Evolutionary conservation across 805 yeast species (phyloP), one percentile per base, ranked within the genome.

Genomic region (Suhomyces xylopsoci): DNA sequence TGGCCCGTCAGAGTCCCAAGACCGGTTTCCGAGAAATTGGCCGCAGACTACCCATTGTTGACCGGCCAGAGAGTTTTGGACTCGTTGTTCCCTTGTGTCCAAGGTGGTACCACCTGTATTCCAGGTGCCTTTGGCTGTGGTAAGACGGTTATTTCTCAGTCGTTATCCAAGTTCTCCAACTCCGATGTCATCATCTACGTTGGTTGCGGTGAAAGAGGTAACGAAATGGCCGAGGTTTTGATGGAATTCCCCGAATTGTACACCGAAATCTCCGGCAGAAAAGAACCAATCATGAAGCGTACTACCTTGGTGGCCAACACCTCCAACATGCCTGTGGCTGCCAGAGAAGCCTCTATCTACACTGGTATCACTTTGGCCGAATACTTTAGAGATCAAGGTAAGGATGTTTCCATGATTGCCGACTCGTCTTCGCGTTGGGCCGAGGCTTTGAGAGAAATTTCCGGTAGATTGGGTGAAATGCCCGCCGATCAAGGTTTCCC

Each of bases 401-500:
- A 94, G 81, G 81, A 94, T 69, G 99, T 94, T 58, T 85, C 98
- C 32, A 94, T 94, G 98, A 94, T 94, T 87, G 99, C 99, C 55
- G 99, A 94, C 74, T 94, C 99, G 5, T 93, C 98, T 32, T 92
- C 97, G 30, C 92, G 99, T 82, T 94, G 99, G 99, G 99, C 99
- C 45, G 99, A 94, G 81, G 99, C 99, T 57, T 82, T 94, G 71
- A 92, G 99, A 87, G 99, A 94, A 83, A 88, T 94, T 72, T 92
- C 98, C 50, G 99, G 99, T 83, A 96, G 99, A 83, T 81, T 94
- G 73, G 99, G 99, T 78, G 99, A 94, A 81, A 94, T 94, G 99
- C 99, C 99, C 70, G 99, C 99, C 57, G 99, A 94, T 78, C 99
- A 96, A 81, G 99, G 99, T 81, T 94, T 92, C 94, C 99, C 99